Evolutionary conservation across 176 grass and related monocot species (phyloP), one percentile per base, ranked within the genome.

Genomic region (Aegilops tauschii): DNA sequence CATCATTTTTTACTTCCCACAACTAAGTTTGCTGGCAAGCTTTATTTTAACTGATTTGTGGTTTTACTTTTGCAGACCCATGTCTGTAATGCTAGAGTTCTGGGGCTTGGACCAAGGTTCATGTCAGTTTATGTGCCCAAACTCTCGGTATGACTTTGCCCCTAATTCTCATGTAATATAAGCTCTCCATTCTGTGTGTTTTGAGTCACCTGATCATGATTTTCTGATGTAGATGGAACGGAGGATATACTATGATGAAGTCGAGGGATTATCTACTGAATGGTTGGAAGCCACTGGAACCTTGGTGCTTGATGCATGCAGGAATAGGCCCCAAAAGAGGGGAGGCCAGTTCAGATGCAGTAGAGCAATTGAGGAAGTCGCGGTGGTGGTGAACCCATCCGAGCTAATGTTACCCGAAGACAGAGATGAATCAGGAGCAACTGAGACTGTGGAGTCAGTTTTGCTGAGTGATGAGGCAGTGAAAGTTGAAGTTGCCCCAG

Each of bases 171-270:
- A 37, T 94, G 35, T 83, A 56, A 62, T 86, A 16, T 4, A 28
- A 78, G 14, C 21, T 10, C 70, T 39, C 69, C 10, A 59, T 84
- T 59, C 13, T 73, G 80, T 17, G 74, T 76, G 47, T 10, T 58
- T 69, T 25, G 23, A 44, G 27, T 47, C 61, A 9, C 74, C 65
- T 89, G 54, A 80, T 49, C 59, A 18, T 78, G 40, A 63, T 91
- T 85, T 87, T 82, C 47, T 88, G 47, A 23, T 88, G 71, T 83
- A 98, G 97, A 90, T 93, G 47, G 97, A 98, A 86, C 91, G 90
- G 37, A 88, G 97, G 80, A 91, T 98, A 93, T 93, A 94, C 82
- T 96, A 98, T 88, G 94, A 98, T 75, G 97, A 98, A 82, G 90
- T 94, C 21, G 90, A 96, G 78, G 90, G 92, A 34, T 76, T 98